Evolutionary conservation across 2,329 filamentous ascomycete species (phyloP).

Genomic region (Colletotrichum filicis): DNA sequence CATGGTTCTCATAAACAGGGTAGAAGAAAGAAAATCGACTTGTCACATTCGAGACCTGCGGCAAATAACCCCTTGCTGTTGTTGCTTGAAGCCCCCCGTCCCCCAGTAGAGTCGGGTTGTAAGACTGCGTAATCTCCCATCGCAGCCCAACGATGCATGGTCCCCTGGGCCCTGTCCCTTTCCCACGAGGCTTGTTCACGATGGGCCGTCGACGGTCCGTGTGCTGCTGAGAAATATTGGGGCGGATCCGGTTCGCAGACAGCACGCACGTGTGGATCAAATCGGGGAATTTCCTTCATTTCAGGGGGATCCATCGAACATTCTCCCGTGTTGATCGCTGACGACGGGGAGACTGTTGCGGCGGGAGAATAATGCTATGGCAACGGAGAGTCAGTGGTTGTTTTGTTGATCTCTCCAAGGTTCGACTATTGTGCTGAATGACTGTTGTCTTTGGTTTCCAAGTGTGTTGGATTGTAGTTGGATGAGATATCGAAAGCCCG

Average conservation of each 20-base stretch:
- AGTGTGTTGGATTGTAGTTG: too few species aligned
- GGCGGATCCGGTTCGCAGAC: not conserved
- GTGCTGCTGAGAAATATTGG: not conserved
- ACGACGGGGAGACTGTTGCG: not conserved
- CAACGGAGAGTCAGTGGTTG: not conserved
- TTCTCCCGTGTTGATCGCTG: slow-evolving; percentile 7
- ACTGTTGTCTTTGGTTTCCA: too few species aligned
- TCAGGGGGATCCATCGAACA: slow-evolving; percentile 18
- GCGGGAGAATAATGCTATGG: not conserved
- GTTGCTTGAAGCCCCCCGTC: not conserved
- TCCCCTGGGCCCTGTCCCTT: not conserved
- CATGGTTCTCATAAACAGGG: not conserved
- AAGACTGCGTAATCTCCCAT: slow-evolving; percentile 16
- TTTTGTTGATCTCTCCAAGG: not conserved
- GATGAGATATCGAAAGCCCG: too few species aligned
- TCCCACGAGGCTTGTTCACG: slow-evolving; percentile 11
- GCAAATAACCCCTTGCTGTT: not conserved
- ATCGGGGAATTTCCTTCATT: slow-evolving; percentile 27
- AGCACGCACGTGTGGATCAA: slow-evolving; percentile 8
- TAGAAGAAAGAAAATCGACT: not conserved
- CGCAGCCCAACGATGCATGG: slow-evolving; percentile 27
- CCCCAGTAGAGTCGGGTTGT: slow-evolving; percentile 2
- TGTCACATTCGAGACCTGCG: not conserved
- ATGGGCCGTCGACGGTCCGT: not conserved
- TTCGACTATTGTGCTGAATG: too few species aligned